These are phyloP conservation scores for Aureobasidium sp. DNA, from an alignment of 2,329 filamentous ascomycete species.

Conservation along the genomic window DNA sequence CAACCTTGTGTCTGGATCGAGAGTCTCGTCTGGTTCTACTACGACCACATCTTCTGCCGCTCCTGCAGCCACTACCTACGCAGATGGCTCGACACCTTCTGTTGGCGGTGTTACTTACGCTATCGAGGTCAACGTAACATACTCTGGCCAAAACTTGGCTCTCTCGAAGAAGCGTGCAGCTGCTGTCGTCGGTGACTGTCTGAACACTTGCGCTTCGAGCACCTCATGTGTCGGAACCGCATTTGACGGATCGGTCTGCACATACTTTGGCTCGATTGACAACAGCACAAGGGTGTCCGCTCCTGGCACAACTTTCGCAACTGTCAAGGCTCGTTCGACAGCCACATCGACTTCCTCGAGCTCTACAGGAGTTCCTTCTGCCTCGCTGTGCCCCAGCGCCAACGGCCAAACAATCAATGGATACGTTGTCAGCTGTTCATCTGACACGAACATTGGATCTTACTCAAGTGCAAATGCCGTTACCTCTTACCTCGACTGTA, in stretches of 20 bases:
- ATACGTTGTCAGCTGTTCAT: not conserved
- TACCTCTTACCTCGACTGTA: constrained; percentile 17
- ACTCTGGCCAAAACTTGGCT: not conserved
- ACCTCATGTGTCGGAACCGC: not conserved
- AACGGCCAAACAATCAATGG: constrained; percentile 12
- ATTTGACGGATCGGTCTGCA: not conserved
- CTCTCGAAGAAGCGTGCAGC: not conserved
- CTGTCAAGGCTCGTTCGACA: not conserved
- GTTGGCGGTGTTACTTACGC: not conserved
- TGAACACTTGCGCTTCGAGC: not conserved
- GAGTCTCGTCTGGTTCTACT: not conserved
- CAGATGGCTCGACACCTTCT: not conserved
- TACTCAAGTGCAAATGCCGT: constrained; percentile 12
- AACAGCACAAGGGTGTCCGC: not conserved
- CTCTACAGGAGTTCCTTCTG: constrained; percentile 14
- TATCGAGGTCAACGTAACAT: not conserved
- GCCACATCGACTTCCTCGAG: not conserved
- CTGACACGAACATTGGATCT: constrained; percentile 14
- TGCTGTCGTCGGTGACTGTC: not conserved
- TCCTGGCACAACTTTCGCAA: constrained; percentile 1
- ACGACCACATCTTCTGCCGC: constrained; percentile 16
- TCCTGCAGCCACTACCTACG: constrained; percentile 15
- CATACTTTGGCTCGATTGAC: not conserved
- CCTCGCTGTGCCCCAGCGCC: constrained; percentile 17
- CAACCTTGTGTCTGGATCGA: constrained; percentile 12